Evolutionary conservation across 768 basidiomycete species (phyloP).

Genomic region (Antrodiella citrinella): DNA sequence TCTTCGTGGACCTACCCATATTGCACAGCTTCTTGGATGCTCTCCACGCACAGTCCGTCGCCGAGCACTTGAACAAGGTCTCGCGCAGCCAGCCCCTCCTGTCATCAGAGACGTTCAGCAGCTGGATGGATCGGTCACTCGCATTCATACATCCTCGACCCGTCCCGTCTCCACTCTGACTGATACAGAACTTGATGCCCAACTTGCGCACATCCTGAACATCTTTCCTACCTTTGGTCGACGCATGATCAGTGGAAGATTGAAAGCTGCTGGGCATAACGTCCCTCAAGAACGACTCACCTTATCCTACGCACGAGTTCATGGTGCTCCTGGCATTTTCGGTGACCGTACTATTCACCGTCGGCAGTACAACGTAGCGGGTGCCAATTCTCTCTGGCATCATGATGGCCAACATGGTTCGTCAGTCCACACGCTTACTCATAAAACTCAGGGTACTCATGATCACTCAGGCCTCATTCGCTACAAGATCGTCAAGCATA

Average conservation of each 20-base stretch:
- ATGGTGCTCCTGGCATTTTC: conserved; percentile 2
- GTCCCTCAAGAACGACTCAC: conserved; percentile 10
- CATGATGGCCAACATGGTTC: conserved; percentile 23
- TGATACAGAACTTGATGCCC: conserved; percentile 3
- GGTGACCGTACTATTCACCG: conserved; percentile 8
- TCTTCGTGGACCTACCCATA: conserved; percentile 15
- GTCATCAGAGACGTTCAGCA: conserved; percentile 9
- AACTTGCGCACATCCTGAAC: conserved; percentile 5
- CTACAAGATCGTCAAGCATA: conserved; percentile 17
- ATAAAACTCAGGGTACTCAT: neutral
- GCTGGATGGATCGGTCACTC: conserved; percentile 2
- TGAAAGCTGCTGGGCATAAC: conserved; percentile 9
- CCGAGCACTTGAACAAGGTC: conserved; percentile 12
- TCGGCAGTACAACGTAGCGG: conserved; percentile 14
- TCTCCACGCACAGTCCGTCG: conserved; percentile 13
- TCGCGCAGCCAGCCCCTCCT: conserved; percentile 13
- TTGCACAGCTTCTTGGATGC: conserved; percentile 2
- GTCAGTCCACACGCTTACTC: neutral
- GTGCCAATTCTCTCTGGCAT: conserved; percentile 21
- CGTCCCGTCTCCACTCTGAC: neutral
- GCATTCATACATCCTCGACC: conserved; percentile 1
- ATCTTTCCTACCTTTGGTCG: conserved; percentile 16
- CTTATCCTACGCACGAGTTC: conserved; percentile 12
- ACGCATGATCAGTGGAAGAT: conserved; percentile 12
- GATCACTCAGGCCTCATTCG: conserved; percentile 12